A percentile compares a stretch with the other conserved stretches of the same genome.
Evolutionary conservation across 768 basidiomycete genomes (phyloP).

Genomic region (Pleurotus sapidus): DNA sequence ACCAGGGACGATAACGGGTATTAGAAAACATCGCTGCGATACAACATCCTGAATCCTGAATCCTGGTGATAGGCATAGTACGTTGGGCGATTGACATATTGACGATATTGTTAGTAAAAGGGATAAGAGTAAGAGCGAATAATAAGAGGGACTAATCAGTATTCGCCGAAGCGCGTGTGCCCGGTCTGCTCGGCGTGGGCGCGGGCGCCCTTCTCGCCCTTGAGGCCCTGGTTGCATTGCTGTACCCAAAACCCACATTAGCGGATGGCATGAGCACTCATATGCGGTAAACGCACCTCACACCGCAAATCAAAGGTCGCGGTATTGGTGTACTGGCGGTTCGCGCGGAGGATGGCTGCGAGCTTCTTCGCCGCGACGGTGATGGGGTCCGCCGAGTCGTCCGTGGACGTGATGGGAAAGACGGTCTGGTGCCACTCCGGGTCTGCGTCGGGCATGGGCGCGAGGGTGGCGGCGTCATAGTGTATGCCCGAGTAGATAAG

Average conservation of each 20-base stretch:
- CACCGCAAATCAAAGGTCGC: slow-evolving; percentile 89
- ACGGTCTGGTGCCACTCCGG: slow-evolving; percentile 88
- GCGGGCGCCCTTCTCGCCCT: slow-evolving; percentile 92
- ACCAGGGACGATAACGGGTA: no score
- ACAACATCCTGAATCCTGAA: no score
- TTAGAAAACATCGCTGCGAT: no score
- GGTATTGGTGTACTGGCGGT: slow-evolving; percentile 89
- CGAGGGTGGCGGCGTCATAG: slow-evolving; percentile 87
- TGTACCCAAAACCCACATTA: slow-evolving; percentile 19
- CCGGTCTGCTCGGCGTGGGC: slow-evolving; percentile 86
- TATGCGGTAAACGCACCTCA: slow-evolving; percentile 50
- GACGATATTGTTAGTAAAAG: no score
- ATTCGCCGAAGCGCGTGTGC: slow-evolving; percentile 83
- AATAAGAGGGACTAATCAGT: no score
- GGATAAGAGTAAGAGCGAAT: no score
- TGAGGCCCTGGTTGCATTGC: slow-evolving; percentile 82
- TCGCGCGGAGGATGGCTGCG: slow-evolving; percentile 66
- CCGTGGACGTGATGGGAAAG: slow-evolving; percentile 49
- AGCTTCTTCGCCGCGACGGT: slow-evolving; percentile 67
- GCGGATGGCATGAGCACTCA: not conserved
- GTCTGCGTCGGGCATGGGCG: slow-evolving; percentile 75
- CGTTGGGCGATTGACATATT: no score
- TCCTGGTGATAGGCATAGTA: no score
- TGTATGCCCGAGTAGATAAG: slow-evolving; percentile 96
- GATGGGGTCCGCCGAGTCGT: slow-evolving; percentile 48